phyloP scores from a whole-genome alignment of 2,329 filamentous ascomycete species.

The Tolypocladium album region DNA sequence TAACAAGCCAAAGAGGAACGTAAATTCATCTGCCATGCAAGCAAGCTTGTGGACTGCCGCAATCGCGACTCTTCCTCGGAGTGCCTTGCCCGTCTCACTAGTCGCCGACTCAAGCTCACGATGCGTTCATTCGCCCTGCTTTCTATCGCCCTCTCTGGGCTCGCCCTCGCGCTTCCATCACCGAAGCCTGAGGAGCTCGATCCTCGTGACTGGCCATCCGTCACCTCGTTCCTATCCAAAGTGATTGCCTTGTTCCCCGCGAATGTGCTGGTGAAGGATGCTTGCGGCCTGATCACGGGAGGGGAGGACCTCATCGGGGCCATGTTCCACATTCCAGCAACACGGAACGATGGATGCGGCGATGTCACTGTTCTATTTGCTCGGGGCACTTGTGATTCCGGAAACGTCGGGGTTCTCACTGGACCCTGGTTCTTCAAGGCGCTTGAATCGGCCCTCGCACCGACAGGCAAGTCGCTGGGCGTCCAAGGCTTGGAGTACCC shows the following conservation, averaged over 20 bases:
- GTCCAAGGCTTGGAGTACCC: conserved; percentile 17
- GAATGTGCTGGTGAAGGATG: conserved; percentile 3
- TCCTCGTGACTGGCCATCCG: background rate
- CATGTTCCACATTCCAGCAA: conserved; percentile 6
- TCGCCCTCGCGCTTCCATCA: background rate
- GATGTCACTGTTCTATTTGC: conserved; percentile 17
- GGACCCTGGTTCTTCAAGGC: conserved; percentile 16
- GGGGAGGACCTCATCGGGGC: conserved; percentile 6
- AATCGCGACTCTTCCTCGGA: background rate
- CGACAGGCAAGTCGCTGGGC: conserved; percentile 6
- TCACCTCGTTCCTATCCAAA: conserved; percentile 5
- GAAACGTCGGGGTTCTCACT: conserved; percentile 17
- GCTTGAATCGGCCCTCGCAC: conserved; percentile 5
- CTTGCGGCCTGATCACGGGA: conserved; percentile 5
- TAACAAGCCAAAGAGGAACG: background rate
- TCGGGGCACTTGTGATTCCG: conserved; percentile 18
- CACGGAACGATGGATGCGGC: conserved; percentile 9
- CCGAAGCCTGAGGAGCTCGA: background rate
- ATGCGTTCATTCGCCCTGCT: background rate
- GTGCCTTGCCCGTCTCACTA: background rate
- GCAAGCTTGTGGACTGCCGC: background rate
- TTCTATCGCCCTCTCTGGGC: background rate
- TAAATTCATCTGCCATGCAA: background rate
- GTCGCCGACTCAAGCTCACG: background rate
- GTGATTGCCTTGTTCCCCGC: conserved; percentile 7